phyloP scores from a whole-genome alignment of 2,329 filamentous ascomycete genomes.

The Leptographium galeiforme region DNA sequence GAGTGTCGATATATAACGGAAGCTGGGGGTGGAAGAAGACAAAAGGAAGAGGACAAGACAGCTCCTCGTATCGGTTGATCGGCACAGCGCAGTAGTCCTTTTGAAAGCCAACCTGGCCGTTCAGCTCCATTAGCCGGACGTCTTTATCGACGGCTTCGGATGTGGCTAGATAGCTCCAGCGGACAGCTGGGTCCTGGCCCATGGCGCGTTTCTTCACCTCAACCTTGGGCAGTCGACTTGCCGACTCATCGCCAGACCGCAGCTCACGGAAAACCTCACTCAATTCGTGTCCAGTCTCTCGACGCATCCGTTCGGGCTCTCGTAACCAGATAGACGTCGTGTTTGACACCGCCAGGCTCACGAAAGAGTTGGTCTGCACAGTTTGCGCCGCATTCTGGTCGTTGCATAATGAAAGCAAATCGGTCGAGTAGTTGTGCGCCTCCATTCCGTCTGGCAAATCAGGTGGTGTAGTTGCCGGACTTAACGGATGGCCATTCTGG shows the following conservation, averaged over 20 bases:
- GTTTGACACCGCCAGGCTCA: slow-evolving; percentile 60
- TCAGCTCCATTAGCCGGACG: slow-evolving; percentile 54
- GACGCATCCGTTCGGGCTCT: slow-evolving; percentile 54
- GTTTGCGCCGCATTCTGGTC: slow-evolving; percentile 39
- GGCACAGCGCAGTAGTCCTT: slow-evolving; percentile 56
- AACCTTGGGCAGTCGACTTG: slow-evolving; percentile 31
- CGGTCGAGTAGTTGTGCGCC: slow-evolving; percentile 56
- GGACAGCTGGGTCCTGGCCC: slow-evolving; percentile 41
- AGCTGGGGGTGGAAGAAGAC: slow-evolving; percentile 81
- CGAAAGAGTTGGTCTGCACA: slow-evolving; percentile 63
- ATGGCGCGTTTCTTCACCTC: slow-evolving; percentile 35
- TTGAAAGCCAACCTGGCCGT: slow-evolving; percentile 62
- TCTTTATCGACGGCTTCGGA: slow-evolving; percentile 40
- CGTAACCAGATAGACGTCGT: slow-evolving; percentile 67
- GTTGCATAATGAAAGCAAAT: slow-evolving; percentile 64
- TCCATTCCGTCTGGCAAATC: slow-evolving; percentile 49
- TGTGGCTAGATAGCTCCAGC: slow-evolving; percentile 54
- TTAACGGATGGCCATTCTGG: slow-evolving; percentile 46
- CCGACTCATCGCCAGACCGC: slow-evolving; percentile 27
- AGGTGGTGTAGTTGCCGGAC: slow-evolving; percentile 64
- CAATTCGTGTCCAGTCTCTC: slow-evolving; percentile 51
- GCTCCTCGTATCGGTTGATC: slow-evolving; percentile 54
- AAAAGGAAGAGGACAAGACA: slow-evolving; percentile 54
- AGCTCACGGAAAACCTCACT: slow-evolving; percentile 54
- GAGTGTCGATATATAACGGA: slow-evolving; percentile 85